Percentiles rank a stretch among this genome's conserved stretches.
These are phyloP conservation scores for Metschnikowia kunwiensis DNA, from an alignment of 805 yeast species.

Conservation along the genomic window DNA sequence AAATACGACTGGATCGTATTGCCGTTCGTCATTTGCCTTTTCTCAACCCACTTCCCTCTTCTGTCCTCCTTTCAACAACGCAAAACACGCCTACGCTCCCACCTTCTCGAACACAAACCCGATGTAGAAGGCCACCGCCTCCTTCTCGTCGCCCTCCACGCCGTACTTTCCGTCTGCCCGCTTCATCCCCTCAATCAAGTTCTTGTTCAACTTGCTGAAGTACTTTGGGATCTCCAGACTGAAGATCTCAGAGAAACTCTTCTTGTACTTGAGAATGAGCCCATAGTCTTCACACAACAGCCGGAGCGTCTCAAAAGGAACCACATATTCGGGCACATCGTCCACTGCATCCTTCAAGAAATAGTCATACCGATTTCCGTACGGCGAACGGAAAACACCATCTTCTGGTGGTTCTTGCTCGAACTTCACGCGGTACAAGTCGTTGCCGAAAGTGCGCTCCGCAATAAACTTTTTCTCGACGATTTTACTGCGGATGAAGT, in stretches of 20 bases:
- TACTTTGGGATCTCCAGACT: slow-evolving; percentile 72
- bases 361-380: slow-evolving; percentile 80
- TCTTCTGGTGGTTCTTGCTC: slow-evolving; percentile 74
- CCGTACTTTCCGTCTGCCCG: slow-evolving; percentile 80
- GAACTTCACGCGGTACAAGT: slow-evolving; percentile 76
- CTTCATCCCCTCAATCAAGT: slow-evolving; percentile 63
- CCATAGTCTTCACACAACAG: slow-evolving; percentile 82
- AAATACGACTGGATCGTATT: too few species aligned
- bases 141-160: slow-evolving; percentile 85
- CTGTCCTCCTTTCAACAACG: too few species aligned
- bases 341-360: slow-evolving; percentile 90
- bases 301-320: slow-evolving; percentile 86
- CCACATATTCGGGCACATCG: slow-evolving; percentile 94
- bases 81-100: slow-evolving; percentile 1
- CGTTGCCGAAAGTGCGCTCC: slow-evolving; percentile 74
- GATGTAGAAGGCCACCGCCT: slow-evolving; percentile 82
- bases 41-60: too few species aligned
- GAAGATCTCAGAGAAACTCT: slow-evolving; percentile 79
- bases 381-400: slow-evolving; percentile 70
- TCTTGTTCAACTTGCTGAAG: slow-evolving; percentile 55
- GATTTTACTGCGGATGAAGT: slow-evolving; percentile 69
- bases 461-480: slow-evolving; percentile 40
- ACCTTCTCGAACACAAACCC: slow-evolving; percentile 77
- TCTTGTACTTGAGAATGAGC: slow-evolving; percentile 64
- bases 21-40: too few species aligned